Evolutionary conservation across 495 filamentous ascomycete genomes (phyloP), one percentile per base, ranked within the genome.

Genomic region (Aspergillus bertholletiae): DNA sequence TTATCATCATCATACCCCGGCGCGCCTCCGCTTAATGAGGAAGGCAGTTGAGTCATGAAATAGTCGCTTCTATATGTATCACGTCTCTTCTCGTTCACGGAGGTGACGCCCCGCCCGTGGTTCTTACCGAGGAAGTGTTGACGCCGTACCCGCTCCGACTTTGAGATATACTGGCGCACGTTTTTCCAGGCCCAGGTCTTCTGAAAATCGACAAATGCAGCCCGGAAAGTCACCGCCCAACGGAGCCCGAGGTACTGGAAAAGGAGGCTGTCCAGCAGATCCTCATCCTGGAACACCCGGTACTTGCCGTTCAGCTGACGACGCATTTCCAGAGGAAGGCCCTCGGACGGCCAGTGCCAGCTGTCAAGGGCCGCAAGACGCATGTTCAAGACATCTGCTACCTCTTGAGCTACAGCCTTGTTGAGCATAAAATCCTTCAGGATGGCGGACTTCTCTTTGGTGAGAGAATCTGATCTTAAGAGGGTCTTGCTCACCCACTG

Each of bases 331-430:
- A 89, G 51, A 0, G 74, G 69, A 7, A 88, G 67, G 5, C 72
- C 77, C 20, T 74, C 69, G 0, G 63, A 50, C 7, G 75, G 76
- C 85, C 84, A 89, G n/a, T 67, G 65, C 86, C 86, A 89, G 20
- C 69, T 77, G 1, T 79, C 70, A 12, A 88, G 61, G 4, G 80
- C 69, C 0, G 80, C 72, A 41, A 87, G 75, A 12, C 85, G 73
- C 82, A 88, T 85, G 57, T 87, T 88, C 39, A 89, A 65, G 15
- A 88, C 84, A 61, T 88, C 84, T 1, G 76, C 77, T 5, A 89
- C 75, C 55, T 88, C 86, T 34, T 70, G 66, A 0, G 82, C 62
- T 13, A 88, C 81, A 21, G 78, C 69, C 0, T 74, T 61, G 53
- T 84, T 84, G 24, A 70, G 72, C 48, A 78, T 71, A 54, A 87